Percentiles rank a stretch among this genome's conserved stretches.
Conservation (phyloP, 768 basidiomycete genomes). For the Boletus rufocinnamomeus region DNA sequence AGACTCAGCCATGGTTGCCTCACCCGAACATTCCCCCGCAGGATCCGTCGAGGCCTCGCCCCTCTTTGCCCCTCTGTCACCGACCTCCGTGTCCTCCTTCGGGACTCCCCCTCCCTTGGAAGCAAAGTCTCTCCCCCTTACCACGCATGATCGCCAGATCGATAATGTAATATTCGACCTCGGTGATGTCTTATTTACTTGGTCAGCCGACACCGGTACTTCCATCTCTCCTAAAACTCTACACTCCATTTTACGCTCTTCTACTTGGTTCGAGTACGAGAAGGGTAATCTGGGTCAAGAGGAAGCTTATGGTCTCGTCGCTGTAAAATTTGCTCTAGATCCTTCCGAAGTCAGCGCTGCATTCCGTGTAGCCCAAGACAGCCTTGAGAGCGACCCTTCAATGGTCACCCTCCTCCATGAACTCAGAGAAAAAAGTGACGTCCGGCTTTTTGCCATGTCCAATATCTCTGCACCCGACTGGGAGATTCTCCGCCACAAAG, state of each 20-base stretch:
- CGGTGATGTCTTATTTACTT: conserved; percentile 26
- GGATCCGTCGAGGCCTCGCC: background rate
- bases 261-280: conserved; percentile 26
- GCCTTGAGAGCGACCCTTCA: conserved; percentile 12
- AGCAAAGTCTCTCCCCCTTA: background rate
- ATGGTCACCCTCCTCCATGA: conserved; percentile 22
- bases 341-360: conserved; percentile 12
- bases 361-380: conserved; percentile 6
- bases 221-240: conserved; percentile 17
- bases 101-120: conserved; percentile 5
- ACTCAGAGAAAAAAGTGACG: conserved; percentile 6
- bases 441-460: conserved; percentile 27
- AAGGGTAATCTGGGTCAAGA: conserved; percentile 22
- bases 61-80: background rate
- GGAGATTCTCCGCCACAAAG: conserved; percentile 21
- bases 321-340: conserved; percentile 21
- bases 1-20: background rate
- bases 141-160: conserved; percentile 13
- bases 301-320: conserved; percentile 7
- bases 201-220: conserved; percentile 19
- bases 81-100: conserved; percentile 7
- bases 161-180: conserved; percentile 28
- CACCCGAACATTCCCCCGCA: background rate
- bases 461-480: conserved; percentile 26
- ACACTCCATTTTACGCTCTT: conserved; percentile 16